Evolutionary conservation across 768 basidiomycete genomes (phyloP).

Genomic region (Pulveroboletus ravenelii): DNA sequence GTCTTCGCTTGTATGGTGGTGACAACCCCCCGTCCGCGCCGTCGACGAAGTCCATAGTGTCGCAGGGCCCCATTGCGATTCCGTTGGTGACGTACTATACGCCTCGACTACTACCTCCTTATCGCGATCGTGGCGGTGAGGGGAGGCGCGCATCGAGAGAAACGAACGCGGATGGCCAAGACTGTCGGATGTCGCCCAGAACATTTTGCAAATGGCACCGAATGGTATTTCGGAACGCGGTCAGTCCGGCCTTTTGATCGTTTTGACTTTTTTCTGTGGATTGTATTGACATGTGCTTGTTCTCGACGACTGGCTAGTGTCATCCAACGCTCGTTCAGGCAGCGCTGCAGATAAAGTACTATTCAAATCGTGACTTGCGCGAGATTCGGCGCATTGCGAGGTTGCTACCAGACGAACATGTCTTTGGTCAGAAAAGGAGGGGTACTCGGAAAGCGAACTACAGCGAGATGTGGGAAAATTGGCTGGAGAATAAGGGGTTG

Average conservation of each 20-base stretch:
- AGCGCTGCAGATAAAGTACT: conserved; percentile 29
- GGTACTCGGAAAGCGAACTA: conserved; percentile 21
- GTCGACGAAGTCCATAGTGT: not conserved
- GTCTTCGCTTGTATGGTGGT: conserved; percentile 23
- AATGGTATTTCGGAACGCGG: conserved; percentile 40
- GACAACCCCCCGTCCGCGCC: conserved; percentile 2
- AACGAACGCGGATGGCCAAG: conserved; percentile 15
- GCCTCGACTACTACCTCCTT: conserved; percentile 37
- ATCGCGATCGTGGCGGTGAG: conserved; percentile 24
- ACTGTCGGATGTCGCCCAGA: conserved; percentile 30
- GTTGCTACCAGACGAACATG: conserved; percentile 34
- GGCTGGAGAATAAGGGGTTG: conserved; percentile 34
- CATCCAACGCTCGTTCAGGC: conserved; percentile 36
- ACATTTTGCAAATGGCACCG: conserved; percentile 45
- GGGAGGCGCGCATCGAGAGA: not conserved
- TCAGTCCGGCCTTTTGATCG: conserved; percentile 22
- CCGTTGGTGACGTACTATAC: conserved; percentile 32
- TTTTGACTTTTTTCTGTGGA: not conserved
- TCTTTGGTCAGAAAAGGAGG: conserved; percentile 22
- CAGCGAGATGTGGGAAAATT: conserved; percentile 35
- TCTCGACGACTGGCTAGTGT: conserved; percentile 16
- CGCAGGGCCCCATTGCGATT: conserved; percentile 4
- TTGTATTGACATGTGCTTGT: not conserved
- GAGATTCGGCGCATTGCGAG: conserved; percentile 41
- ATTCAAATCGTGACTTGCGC: conserved; percentile 35